Percentiles rank a stretch among this genome's conserved stretches.
phyloP scores from a whole-genome alignment of 768 basidiomycete species.

The Collybiopsis confluens region DNA sequence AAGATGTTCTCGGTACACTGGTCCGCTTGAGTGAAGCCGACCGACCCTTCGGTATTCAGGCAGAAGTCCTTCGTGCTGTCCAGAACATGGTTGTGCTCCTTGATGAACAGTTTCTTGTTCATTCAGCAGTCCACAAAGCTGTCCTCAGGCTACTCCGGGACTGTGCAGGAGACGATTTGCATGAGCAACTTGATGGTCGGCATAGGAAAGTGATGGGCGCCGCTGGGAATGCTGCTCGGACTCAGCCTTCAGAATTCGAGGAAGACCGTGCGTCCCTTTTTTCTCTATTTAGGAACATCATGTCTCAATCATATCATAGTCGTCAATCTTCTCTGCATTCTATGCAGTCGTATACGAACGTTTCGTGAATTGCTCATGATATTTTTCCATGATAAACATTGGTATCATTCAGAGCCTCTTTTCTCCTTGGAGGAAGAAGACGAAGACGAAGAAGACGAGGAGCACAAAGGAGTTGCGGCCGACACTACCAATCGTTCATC shows the following conservation, averaged over 20 bases:
- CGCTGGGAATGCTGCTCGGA: slow-evolving; percentile 62
- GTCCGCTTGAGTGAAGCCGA: slow-evolving; percentile 85
- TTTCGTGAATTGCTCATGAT: slow-evolving; percentile 91
- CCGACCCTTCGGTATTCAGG: slow-evolving; percentile 85
- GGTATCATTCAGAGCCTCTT: slow-evolving; percentile 73
- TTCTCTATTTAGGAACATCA: background rate
- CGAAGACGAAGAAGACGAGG: slow-evolving; percentile 58
- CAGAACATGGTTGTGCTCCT: slow-evolving; percentile 89
- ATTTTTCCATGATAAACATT: slow-evolving; percentile 94
- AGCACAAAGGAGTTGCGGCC: slow-evolving; percentile 27
- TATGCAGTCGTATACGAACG: slow-evolving; percentile 89
- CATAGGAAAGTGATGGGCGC: slow-evolving; percentile 76
- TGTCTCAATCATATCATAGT: slow-evolving; percentile 39
- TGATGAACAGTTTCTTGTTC: slow-evolving; percentile 91
- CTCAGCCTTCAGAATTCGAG: slow-evolving; percentile 84
- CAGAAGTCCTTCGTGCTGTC: slow-evolving; percentile 80
- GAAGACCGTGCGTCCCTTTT: slow-evolving; percentile 67
- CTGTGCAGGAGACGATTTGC: slow-evolving; percentile 89
- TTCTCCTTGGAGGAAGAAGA: slow-evolving; percentile 76
- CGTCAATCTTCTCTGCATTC: slow-evolving; percentile 85
- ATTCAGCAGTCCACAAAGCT: slow-evolving; percentile 85
- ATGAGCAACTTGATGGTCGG: slow-evolving; percentile 77
- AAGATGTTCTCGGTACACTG: slow-evolving; percentile 83
- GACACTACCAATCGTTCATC: slow-evolving; percentile 22
- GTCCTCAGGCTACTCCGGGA: slow-evolving; percentile 79